Base-by-base conservation (phyloP, 2,329 filamentous ascomycete species). In the Colletotrichum truncatum region DNA sequence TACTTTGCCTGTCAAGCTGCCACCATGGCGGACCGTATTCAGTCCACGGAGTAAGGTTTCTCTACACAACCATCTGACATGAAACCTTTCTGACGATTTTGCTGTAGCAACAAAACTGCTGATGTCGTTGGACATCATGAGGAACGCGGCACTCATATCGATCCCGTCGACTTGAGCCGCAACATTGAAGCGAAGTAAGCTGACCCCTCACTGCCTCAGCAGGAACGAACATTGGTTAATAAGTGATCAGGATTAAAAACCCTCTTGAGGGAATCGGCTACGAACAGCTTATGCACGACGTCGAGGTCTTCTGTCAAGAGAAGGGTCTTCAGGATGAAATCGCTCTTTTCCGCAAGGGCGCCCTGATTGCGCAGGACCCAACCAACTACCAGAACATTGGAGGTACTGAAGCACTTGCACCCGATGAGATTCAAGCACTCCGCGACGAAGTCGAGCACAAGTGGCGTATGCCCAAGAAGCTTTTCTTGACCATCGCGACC, bases 291-390 rank as follows among this genome's bases (percentile, higher is more conserved):
- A 82, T 89, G 76, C 74, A 75, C 32, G 83, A 89, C 70, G 89
- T 89, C 30, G 82, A 88, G 54, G 80, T 81, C n/a, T 93, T 92
- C 71, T 90, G 89, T 38, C 78, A 80, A 12, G 78, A 84, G 41
- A 86, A 90, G 69, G 83, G 83, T 23, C 81, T 94, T 25, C 76
- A 79, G 2, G 85, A 90, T 57, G 83, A 90, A 68, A 77, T 87
- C 3, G 77, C 80, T 4, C 73, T 91, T 14, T 82, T 94, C 54
- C 82, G 85, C 54, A 90, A 90, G 71, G 92, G 91, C 32, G 93
- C 92, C 4, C 82, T 95, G 10, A 85, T 94, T 16, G 92, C 92
- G 3, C 91, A 93, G 74, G 87, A 90, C 69, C 91, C 91, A 0
- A 79, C 80, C 8, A 81, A 83, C 28, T 92, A 81, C 73, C 89